These are phyloP conservation scores for Cytospora chrysosperma DNA, from an alignment of 2,329 filamentous ascomycete species.

Conservation along the genomic window DNA sequence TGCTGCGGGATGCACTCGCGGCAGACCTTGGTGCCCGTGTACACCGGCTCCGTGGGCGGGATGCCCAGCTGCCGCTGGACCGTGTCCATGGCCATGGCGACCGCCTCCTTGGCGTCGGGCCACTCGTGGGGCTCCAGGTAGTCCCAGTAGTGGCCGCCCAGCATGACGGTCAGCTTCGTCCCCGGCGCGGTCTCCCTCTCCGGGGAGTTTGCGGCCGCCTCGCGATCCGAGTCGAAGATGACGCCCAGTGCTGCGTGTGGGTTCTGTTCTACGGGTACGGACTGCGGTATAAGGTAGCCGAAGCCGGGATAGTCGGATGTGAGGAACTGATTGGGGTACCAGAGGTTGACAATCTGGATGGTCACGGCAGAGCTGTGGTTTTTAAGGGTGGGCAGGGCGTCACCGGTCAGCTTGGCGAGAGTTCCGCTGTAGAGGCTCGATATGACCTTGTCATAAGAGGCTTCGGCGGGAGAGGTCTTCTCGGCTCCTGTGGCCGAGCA, in stretches of 20 bases:
- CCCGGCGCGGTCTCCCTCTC: conserved; percentile 41
- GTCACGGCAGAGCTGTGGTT: conserved; percentile 63
- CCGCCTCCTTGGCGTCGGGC: conserved; percentile 65
- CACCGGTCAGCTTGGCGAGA: conserved; percentile 39
- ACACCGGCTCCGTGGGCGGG: conserved; percentile 46
- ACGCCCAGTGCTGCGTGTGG: conserved; percentile 65
- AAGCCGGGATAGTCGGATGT: conserved; percentile 68
- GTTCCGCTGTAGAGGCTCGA: conserved; percentile 59
- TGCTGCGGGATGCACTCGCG: conserved; percentile 88
- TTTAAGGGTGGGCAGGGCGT: conserved; percentile 47
- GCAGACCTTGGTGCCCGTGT: conserved; percentile 59
- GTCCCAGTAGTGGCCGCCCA: conserved; percentile 92
- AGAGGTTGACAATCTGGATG: conserved; percentile 91
- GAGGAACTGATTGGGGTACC: conserved; percentile 66
- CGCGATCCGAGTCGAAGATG: conserved; percentile 78
- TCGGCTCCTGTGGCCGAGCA: conserved; percentile 18
- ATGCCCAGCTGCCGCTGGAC: conserved; percentile 75
- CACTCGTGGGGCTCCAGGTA: conserved; percentile 43
- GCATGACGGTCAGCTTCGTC: conserved; percentile 90
- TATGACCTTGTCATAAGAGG: conserved; percentile 57
- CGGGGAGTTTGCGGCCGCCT: conserved; percentile 29
- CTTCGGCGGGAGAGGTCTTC: conserved; percentile 13
- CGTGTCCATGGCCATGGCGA: conserved; percentile 67
- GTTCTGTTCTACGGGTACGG: conserved; percentile 36
- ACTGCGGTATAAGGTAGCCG: conserved; percentile 86